Evolutionary conservation across 352 stramenopile species (phyloP).

Genomic region (Pilasporangium apinafurcum): DNA sequence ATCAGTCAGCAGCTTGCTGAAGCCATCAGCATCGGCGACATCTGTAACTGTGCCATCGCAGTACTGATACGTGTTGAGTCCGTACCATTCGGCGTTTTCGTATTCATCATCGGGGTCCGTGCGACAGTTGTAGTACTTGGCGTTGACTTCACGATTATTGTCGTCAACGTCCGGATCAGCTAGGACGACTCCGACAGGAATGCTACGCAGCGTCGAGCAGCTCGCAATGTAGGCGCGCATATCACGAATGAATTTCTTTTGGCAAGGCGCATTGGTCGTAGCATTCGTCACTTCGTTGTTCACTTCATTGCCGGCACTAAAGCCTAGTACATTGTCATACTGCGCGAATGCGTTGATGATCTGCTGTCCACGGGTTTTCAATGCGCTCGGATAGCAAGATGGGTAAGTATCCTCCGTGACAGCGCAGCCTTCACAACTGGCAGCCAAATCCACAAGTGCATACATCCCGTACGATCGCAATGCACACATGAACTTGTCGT

Average conservation of each 20-base stretch:
- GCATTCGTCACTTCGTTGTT: conserved; percentile 46
- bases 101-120: conserved; percentile 57
- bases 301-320: conserved; percentile 79
- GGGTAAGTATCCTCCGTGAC: conserved; percentile 48
- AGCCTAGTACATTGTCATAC: conserved; percentile 81
- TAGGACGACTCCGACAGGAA: conserved; percentile 74
- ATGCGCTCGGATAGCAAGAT: conserved; percentile 37
- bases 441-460: conserved; percentile 55
- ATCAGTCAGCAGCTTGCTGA: conserved; percentile 44
- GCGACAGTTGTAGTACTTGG: conserved; percentile 85
- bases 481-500: conserved; percentile 87
- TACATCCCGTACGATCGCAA: conserved; percentile 74
- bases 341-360: conserved; percentile 80
- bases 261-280: conserved; percentile 63
- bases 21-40: conserved; percentile 36
- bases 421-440: conserved; percentile 45
- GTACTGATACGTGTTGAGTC: conserved; percentile 84
- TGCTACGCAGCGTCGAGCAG: conserved; percentile 53
- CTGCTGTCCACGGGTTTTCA: conserved; percentile 66
- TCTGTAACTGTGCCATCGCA: conserved; percentile 44
- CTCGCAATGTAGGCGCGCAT: conserved; percentile 62
- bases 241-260: conserved; percentile 87
- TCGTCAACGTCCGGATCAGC: conserved; percentile 56
- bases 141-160: conserved; percentile 57
- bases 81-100: conserved; percentile 83